Evolutionary conservation across 169 alveolate species (phyloP).

Genomic region (Plasmodium falciparum): DNA sequence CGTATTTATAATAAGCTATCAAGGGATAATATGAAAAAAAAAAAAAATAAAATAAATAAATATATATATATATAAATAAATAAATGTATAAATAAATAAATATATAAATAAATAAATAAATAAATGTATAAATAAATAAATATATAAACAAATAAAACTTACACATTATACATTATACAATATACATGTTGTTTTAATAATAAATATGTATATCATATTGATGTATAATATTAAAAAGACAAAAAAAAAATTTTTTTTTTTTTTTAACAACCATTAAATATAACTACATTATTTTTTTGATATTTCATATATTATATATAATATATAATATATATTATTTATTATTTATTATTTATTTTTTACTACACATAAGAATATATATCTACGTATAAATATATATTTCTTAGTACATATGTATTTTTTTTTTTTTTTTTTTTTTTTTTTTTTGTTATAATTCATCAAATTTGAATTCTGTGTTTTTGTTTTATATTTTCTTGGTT

Average conservation of each 20-base stretch:
- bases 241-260: not conserved
- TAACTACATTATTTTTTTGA: not conserved
- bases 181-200: not conserved
- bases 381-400: not conserved
- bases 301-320: not conserved
- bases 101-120: no score
- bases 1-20: constrained; percentile 2
- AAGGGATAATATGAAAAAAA: not conserved
- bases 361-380: not conserved
- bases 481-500: not conserved
- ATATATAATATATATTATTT: not conserved
- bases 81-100: no score
- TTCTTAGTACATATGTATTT: not conserved
- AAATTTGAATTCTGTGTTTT: constrained; percentile 29
- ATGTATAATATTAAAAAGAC: not conserved
- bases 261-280: not conserved
- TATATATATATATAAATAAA: no score
- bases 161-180: not conserved
- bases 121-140: no score
- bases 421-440: not conserved
- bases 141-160: not conserved
- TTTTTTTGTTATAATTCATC: not conserved
- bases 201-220: not conserved
- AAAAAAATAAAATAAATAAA: not conserved
- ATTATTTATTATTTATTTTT: not conserved